These are phyloP conservation scores for Elongisporangium undulatum DNA, from an alignment of 352 stramenopile species.

Conservation along the genomic window DNA sequence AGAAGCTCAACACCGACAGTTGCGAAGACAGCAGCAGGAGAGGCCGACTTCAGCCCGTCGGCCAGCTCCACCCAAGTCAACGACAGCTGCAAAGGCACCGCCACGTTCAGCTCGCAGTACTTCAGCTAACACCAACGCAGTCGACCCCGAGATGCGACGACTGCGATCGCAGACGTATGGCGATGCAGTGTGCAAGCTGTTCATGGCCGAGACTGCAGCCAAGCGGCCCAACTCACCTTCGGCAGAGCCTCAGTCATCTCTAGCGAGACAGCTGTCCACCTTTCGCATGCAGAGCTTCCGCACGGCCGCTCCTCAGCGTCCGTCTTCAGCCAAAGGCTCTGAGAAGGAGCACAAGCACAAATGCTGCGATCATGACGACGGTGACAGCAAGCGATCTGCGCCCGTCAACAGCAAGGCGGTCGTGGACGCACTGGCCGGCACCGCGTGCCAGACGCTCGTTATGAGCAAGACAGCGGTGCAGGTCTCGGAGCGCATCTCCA, in stretches of 20 bases:
- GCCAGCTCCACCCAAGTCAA: slow-evolving; percentile 3
- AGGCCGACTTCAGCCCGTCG: background rate
- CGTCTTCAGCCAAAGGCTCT: background rate
- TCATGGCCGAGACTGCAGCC: slow-evolving; percentile 13
- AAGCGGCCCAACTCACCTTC: background rate
- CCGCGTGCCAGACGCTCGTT: slow-evolving; percentile 49
- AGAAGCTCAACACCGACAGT: background rate
- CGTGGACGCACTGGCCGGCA: slow-evolving; percentile 4
- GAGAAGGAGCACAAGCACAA: background rate
- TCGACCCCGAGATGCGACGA: slow-evolving; percentile 26
- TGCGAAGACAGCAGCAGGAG: background rate
- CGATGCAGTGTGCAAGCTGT: slow-evolving; percentile 47
- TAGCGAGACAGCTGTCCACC: slow-evolving; percentile 16
- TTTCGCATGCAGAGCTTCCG: slow-evolving; percentile 13
- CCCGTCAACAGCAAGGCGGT: slow-evolving; percentile 4
- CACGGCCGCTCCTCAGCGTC: background rate
- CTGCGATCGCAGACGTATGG: slow-evolving; percentile 49
- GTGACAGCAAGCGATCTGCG: slow-evolving; percentile 11
- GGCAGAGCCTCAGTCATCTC: slow-evolving; percentile 7
- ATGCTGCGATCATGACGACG: slow-evolving; percentile 3
- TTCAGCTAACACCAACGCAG: slow-evolving; percentile 4
- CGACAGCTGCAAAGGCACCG: slow-evolving; percentile 2
- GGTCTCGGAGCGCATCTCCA: slow-evolving; percentile 44
- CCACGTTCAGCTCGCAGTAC: slow-evolving; percentile 21
- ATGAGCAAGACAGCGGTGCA: slow-evolving; percentile 50